These are phyloP conservation scores for Protoeuglena noctilucae DNA, from an alignment of 139 green algal species.

Conservation along the genomic window DNA sequence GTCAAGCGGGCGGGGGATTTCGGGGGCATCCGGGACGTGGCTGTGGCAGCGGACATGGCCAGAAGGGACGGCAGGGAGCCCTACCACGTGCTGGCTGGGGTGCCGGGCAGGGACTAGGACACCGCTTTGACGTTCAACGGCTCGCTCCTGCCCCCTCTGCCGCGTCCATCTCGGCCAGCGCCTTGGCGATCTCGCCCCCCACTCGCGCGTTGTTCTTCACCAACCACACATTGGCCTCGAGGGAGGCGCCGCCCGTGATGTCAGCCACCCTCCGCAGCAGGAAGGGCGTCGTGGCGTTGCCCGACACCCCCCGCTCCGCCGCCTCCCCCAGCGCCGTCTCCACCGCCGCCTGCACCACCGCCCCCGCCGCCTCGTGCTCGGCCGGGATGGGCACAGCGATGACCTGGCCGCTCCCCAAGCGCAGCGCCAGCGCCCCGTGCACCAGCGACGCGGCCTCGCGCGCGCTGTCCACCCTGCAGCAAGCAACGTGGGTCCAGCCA, in stretches of 20 bases:
- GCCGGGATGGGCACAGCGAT: slow-evolving; percentile 71
- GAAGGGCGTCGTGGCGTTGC: slow-evolving; percentile 67
- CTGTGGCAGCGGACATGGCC: slow-evolving; percentile 6
- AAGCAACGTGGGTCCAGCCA: too few relatives aligned
- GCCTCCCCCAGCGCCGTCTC: slow-evolving; percentile 54
- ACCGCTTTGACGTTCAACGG: too few relatives aligned
- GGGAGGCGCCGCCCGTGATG: slow-evolving; percentile 55
- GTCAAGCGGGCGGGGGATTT: slow-evolving; percentile 21
- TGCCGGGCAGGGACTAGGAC: too few relatives aligned
- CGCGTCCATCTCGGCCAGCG: slow-evolving; percentile 17
- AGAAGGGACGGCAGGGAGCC: background rate
- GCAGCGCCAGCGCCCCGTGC: slow-evolving; percentile 15
- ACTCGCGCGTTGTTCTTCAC: slow-evolving; percentile 87
- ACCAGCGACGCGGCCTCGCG: slow-evolving; percentile 42
- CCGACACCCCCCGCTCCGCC: slow-evolving; percentile 26
- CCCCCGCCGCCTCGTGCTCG: slow-evolving; percentile 38
- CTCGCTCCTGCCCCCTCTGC: too few relatives aligned
- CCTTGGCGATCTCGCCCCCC: slow-evolving; percentile 50
- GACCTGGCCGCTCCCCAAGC: slow-evolving; percentile 40
- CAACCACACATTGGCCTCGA: slow-evolving; percentile 83
- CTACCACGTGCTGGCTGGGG: too few relatives aligned
- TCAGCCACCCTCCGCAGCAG: slow-evolving; percentile 64
- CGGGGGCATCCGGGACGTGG: slow-evolving; percentile 12
- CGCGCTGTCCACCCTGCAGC: too few relatives aligned
- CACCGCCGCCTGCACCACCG: too few relatives aligned